Evolutionary conservation across 768 basidiomycete genomes (phyloP).

Genomic region (Floccularia luteovirens): DNA sequence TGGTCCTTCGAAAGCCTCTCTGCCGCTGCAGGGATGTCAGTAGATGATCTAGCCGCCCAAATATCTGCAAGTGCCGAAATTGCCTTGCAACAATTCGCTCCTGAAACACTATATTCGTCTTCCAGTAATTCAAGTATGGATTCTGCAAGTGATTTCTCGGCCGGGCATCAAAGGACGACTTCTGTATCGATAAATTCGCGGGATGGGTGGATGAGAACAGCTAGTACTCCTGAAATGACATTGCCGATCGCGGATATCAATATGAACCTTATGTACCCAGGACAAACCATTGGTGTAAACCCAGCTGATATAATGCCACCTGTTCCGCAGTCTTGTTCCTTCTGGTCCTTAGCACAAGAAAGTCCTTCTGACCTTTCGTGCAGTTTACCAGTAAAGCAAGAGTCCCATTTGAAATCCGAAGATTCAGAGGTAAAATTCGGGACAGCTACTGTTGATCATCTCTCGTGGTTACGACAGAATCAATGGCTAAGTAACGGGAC

Average conservation of each 20-base stretch:
- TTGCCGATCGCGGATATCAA: conserved; percentile 11
- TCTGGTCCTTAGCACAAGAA: background rate
- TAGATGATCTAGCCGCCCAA: conserved; percentile 23
- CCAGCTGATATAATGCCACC: conserved; percentile 21
- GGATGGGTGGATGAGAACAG: no score
- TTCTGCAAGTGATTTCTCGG: conserved; percentile 2
- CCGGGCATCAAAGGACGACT: background rate
- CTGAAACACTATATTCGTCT: conserved; percentile 2
- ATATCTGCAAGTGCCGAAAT: conserved; percentile 25
- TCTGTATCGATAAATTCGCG: no score
- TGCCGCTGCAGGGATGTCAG: conserved; percentile 23
- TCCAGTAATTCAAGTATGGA: conserved; percentile 2
- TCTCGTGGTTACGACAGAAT: no score
- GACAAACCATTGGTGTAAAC: conserved; percentile 16
- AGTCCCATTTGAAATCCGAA: no score
- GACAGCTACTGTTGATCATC: no score
- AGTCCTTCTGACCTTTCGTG: no score
- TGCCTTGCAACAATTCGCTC: conserved; percentile 19
- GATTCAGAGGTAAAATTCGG: no score
- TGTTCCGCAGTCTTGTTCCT: conserved; percentile 3
- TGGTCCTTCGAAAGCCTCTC: conserved; percentile 6
- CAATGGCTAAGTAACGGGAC: no score
- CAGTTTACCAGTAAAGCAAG: no score
- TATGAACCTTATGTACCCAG: conserved; percentile 10
- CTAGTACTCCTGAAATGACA: conserved; percentile 3